A percentile compares a stretch with the other conserved stretches of the same genome.
Conservation (phyloP, 805 yeast genomes). For the Pichia californica region DNA sequence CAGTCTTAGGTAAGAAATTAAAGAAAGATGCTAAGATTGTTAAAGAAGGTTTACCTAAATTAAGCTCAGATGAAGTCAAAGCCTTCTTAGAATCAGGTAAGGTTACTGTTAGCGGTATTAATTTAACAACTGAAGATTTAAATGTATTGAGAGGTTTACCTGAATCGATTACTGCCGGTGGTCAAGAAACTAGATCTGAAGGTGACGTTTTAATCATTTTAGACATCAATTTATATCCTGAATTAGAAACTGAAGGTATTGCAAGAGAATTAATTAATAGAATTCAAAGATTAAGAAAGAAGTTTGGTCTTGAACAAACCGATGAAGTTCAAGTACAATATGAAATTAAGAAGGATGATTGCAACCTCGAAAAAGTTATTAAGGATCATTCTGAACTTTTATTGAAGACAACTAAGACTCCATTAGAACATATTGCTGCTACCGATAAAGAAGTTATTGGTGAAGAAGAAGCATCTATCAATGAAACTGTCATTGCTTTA, state of each 20-base stretch:
- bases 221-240: slow-evolving; percentile 83
- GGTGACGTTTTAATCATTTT: slow-evolving; percentile 84
- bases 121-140: slow-evolving; percentile 79
- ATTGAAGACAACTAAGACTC: slow-evolving; percentile 68
- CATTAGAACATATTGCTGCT: slow-evolving; percentile 42
- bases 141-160: slow-evolving; percentile 87
- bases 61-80: slow-evolving; percentile 80
- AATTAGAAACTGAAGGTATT: slow-evolving; percentile 85
- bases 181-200: slow-evolving; percentile 83
- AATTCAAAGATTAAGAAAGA: slow-evolving; percentile 95
- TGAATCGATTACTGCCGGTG: slow-evolving; percentile 53
- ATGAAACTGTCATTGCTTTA: slow-evolving; percentile 71
- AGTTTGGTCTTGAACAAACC: slow-evolving; percentile 88
- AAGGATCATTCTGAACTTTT: slow-evolving; percentile 60
- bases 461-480: slow-evolving; percentile 82
- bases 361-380: slow-evolving; percentile 57
- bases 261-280: slow-evolving; percentile 97
- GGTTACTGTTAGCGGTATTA: slow-evolving; percentile 83
- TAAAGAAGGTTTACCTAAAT: slow-evolving; percentile 82
- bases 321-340: slow-evolving; percentile 91
- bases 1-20: slow-evolving; percentile 93
- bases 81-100: slow-evolving; percentile 64
- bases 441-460: slow-evolving; percentile 50
- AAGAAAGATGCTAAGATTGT: slow-evolving; percentile 91
- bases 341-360: slow-evolving; percentile 60